These are phyloP conservation scores for Diaporthe eres DNA, from an alignment of 2,329 filamentous ascomycete genomes.

Conservation along the genomic window DNA sequence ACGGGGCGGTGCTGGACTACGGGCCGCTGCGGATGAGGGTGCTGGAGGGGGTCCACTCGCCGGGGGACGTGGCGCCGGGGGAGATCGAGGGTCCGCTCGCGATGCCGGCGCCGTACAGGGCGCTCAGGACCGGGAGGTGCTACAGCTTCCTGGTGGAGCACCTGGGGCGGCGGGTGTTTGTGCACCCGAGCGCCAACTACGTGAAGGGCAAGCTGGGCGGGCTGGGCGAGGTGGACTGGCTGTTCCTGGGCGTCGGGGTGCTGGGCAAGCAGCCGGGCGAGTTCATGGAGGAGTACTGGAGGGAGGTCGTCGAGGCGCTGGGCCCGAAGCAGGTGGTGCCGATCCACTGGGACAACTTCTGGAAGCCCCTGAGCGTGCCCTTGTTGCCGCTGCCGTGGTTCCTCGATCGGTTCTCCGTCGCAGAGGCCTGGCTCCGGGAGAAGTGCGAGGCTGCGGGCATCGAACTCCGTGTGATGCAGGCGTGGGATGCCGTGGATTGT, in stretches of 20 bases:
- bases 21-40: conserved; percentile 22
- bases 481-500: conserved; percentile 16
- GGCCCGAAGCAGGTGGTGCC: conserved; percentile 18
- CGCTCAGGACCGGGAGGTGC: conserved; percentile 19
- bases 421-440: conserved; percentile 11
- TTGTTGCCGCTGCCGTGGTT: conserved; percentile 20
- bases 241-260: conserved; percentile 23
- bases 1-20: conserved; percentile 13
- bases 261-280: conserved; percentile 17
- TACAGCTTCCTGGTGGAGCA: conserved; percentile 22
- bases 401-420: neutral
- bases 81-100: conserved; percentile 23
- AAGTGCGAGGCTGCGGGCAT: conserved; percentile 20
- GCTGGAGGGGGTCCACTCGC: conserved; percentile 22
- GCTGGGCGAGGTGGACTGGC: conserved; percentile 10
- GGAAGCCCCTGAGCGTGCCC: conserved; percentile 22
- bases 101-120: conserved; percentile 19
- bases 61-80: conserved; percentile 27
- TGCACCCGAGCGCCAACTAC: conserved; percentile 28
- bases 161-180: conserved; percentile 1
- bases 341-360: conserved; percentile 25
- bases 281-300: conserved; percentile 21
- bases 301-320: neutral
- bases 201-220: conserved; percentile 6
- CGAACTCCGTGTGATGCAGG: neutral